Evolutionary conservation across 2,329 filamentous ascomycete species (phyloP).

Genomic region (Pestalotiopsis fici): DNA sequence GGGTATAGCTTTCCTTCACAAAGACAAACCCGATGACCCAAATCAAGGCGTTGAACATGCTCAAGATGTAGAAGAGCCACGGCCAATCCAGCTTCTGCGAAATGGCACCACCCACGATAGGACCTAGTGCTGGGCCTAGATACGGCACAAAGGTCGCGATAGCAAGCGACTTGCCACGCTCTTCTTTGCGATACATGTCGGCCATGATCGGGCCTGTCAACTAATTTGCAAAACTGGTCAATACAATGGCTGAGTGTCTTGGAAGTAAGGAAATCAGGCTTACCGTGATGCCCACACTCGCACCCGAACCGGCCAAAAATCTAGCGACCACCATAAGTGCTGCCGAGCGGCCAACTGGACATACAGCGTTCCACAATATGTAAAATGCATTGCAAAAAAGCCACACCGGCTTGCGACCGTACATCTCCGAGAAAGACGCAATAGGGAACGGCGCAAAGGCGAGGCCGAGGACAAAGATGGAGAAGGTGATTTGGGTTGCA

Average conservation of each 20-base stretch:
- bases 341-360: constrained; percentile 29
- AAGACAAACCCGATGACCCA: not conserved
- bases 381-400: constrained; percentile 31
- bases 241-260: too few species aligned
- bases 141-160: constrained; percentile 30
- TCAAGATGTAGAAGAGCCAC: constrained; percentile 70
- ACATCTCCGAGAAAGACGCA: constrained; percentile 34
- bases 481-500: constrained; percentile 33
- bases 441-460: constrained; percentile 34
- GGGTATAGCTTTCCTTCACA: not conserved
- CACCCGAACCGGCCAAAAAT: constrained; percentile 28
- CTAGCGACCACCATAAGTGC: constrained; percentile 31
- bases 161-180: constrained; percentile 36
- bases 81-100: constrained; percentile 64
- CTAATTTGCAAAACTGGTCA: constrained; percentile 15
- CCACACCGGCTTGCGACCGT: constrained; percentile 35
- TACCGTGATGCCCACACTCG: constrained; percentile 30
- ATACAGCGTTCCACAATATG: constrained; percentile 36
- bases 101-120: constrained; percentile 68
- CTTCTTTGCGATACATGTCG: constrained; percentile 34
- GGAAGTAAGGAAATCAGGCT: not conserved
- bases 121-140: constrained; percentile 67
- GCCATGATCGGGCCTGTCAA: constrained; percentile 34
- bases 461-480: constrained; percentile 35
- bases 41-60: constrained; percentile 38